Percentiles rank a stretch among this genome's conserved stretches.
Conservation (phyloP, 2,329 filamentous ascomycete genomes). For the Sporothrix euskadiensis region DNA sequence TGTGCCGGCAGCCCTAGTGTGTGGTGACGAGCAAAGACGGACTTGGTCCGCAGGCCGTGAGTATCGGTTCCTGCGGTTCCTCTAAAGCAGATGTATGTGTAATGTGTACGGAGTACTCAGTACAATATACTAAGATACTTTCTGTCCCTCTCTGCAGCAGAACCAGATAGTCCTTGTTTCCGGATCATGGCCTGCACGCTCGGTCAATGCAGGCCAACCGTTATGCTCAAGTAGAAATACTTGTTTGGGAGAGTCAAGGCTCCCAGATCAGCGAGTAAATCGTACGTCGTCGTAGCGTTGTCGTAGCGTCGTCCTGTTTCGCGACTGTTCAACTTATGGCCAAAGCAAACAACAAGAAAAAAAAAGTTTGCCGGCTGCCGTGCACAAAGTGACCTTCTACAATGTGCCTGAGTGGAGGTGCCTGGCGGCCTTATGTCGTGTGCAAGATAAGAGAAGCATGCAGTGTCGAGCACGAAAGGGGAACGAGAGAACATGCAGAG, state of each 20-base stretch:
- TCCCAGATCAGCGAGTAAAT: neutral
- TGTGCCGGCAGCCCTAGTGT: constrained; percentile 5
- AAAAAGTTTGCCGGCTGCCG: neutral
- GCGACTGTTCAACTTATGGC: neutral
- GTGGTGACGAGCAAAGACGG: neutral
- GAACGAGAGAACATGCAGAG: constrained; percentile 5
- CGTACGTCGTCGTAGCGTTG: neutral
- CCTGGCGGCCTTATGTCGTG: neutral
- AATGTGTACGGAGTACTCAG: no score
- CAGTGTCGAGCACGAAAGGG: neutral
- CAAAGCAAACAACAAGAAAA: neutral
- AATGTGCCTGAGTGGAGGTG: neutral
- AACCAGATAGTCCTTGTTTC: neutral
- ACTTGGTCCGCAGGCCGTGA: neutral
- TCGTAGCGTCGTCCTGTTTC: neutral
- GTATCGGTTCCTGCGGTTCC: neutral
- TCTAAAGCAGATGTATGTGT: neutral
- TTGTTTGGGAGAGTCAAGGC: neutral
- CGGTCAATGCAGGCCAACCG: neutral
- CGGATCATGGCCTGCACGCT: constrained; percentile 1
- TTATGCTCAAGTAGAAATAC: neutral
- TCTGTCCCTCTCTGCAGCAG: neutral
- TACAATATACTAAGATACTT: neutral
- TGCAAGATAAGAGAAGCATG: constrained; percentile 9
- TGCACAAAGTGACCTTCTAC: neutral